phyloP scores from a whole-genome alignment of 1,284 basidiomycete genomes.

The Tilletia setariae region DNA sequence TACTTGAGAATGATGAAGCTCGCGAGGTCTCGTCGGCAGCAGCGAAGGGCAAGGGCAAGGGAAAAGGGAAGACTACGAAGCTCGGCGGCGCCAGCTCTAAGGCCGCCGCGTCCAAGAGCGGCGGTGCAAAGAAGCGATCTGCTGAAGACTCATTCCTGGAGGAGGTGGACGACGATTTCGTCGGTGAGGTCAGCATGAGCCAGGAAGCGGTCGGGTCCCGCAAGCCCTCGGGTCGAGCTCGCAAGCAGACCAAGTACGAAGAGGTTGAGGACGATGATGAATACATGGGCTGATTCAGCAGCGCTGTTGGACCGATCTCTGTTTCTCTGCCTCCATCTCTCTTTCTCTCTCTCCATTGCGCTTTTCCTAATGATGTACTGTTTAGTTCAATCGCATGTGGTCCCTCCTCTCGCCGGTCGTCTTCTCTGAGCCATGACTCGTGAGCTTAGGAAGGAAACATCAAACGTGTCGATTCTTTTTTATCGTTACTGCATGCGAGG shows the following conservation, averaged over 20 bases:
- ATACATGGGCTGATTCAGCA: not conserved
- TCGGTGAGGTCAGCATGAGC: not conserved
- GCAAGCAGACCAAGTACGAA: constrained; percentile 8
- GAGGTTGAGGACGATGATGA: constrained; percentile 14
- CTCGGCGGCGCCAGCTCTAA: not conserved
- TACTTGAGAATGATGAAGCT: not conserved
- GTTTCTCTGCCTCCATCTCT: no score
- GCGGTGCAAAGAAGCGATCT: no score
- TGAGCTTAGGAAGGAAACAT: no score
- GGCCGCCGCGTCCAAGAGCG: not conserved
- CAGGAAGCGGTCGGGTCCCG: not conserved
- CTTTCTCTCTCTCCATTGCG: no score
- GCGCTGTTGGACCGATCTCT: no score
- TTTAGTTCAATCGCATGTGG: no score
- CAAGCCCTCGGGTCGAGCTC: constrained; percentile 7
- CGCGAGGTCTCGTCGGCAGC: not conserved
- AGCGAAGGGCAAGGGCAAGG: constrained; percentile 5
- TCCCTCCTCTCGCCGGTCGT: no score
- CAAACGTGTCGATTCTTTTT: no score
- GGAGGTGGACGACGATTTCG: not conserved
- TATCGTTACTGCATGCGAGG: no score
- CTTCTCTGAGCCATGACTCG: no score
- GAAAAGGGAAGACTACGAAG: not conserved
- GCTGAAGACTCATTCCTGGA: no score
- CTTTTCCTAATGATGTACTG: no score